Conservation (phyloP, 164 flowering plant genomes). For the Aristolochia californica region DNA sequence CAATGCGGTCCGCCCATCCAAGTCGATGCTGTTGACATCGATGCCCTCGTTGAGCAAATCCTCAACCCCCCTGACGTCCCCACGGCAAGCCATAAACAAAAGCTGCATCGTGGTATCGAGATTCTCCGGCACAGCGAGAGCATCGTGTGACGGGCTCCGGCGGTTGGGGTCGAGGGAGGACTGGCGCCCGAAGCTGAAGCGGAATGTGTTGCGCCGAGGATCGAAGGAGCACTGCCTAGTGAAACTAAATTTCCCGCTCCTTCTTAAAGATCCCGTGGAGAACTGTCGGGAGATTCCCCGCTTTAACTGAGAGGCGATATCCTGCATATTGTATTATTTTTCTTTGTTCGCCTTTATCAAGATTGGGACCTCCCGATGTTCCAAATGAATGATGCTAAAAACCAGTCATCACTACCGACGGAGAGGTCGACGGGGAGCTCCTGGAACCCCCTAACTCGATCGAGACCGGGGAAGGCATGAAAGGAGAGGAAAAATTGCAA, state of each 20-base stretch:
- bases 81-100: conserved; percentile 67
- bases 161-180: conserved; percentile 83
- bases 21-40: conserved; percentile 87
- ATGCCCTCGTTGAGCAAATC: conserved; percentile 66
- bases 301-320: conserved; percentile 51
- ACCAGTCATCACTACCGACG: too few relatives aligned
- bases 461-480: conserved; percentile 1
- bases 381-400: too few relatives aligned
- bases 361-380: too few relatives aligned
- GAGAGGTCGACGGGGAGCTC: too few relatives aligned
- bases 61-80: conserved; percentile 66
- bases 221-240: conserved; percentile 66
- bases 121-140: conserved; percentile 67
- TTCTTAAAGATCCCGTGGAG: conserved; percentile 67
- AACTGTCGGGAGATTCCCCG: conserved; percentile 88
- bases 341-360: too few relatives aligned
- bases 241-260: conserved; percentile 37
- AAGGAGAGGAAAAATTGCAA: background rate
- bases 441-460: conserved; percentile 4
- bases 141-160: conserved; percentile 36
- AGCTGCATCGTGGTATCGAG: conserved; percentile 86
- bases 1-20: conserved; percentile 89
- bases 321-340: conserved; percentile 12
- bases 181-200: conserved; percentile 86
- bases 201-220: conserved; percentile 40